Base-by-base conservation (phyloP, 352 stramenopile genomes). In the Globisporangium perplexum region DNA sequence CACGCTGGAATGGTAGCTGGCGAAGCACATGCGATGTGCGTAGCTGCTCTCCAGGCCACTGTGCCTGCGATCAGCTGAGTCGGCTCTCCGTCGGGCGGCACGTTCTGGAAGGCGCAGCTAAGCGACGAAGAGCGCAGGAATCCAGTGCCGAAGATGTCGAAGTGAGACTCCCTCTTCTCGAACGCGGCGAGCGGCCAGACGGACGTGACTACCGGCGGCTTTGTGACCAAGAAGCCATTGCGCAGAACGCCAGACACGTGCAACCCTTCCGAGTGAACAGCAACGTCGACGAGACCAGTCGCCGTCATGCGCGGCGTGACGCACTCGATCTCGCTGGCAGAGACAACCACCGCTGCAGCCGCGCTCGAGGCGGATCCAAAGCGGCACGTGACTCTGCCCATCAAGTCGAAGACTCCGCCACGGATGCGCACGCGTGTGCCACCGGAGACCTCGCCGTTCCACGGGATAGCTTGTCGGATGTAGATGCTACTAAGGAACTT, bases 341-440 rank as follows among this genome's bases (percentile, higher is more conserved):
- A 90, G 28, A 83, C 1, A 2, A 90, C 54, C 6, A 42, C 17
- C 2, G 82, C 82, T 8, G 50, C 7, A 0, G 44, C 26, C 2
- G 44, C 31, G 15, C 57, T 77, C 18, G 18, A 15, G 0, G 62
- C 36, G 0, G 30, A 11, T 14, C 68, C 74, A 56, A 93, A 93
- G 5, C 41, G 57, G 36, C 82, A 93, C 15, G 52, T 49, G 41
- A 89, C 71, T 0, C 39, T 55, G 44, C 88, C 74, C 7, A 64
- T 57, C 3, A 26, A 8, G 12, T 47, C 26, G 57, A 96, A 90
- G 1, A 51, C 41, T 10, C 66, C 71, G 26, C 88, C 88, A 33
- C 60, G 53, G 1, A 96, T 49, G 18, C 67, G 83, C 0, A 97
- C 59, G 4, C 47, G 11, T 10, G 85, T 93, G 15, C 79, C 85